These are phyloP conservation scores for Globisporangium heterothallicum DNA, from an alignment of 352 stramenopile genomes.

Conservation along the genomic window DNA sequence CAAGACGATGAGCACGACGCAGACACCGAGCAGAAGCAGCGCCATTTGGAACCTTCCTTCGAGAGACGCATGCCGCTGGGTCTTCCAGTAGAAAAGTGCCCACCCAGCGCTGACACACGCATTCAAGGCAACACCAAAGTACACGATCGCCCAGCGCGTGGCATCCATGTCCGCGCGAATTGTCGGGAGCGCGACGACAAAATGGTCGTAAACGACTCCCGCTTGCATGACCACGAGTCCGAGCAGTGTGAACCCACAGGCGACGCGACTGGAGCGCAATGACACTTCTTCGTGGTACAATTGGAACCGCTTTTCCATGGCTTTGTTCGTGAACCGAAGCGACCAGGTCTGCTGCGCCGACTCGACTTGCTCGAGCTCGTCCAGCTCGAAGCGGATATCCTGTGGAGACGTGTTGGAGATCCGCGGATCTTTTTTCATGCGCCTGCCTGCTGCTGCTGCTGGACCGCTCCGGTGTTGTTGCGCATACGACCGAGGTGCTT, in stretches of 20 bases:
- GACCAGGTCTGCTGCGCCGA: slow-evolving; percentile 27
- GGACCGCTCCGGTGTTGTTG: too few species aligned
- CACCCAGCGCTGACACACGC: slow-evolving; percentile 5
- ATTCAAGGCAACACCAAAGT: slow-evolving; percentile 17
- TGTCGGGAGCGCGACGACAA: slow-evolving; percentile 16
- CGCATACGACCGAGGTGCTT: too few species aligned
- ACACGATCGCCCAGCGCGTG: slow-evolving; percentile 23
- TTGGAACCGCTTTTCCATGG: slow-evolving; percentile 53
- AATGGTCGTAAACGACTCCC: slow-evolving; percentile 22
- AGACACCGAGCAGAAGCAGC: slow-evolving; percentile 21
- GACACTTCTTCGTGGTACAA: slow-evolving; percentile 53
- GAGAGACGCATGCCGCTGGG: slow-evolving; percentile 14
- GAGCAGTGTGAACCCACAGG: slow-evolving; percentile 24
- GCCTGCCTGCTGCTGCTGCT: too few species aligned
- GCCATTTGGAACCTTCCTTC: slow-evolving; percentile 29
- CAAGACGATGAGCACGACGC: slow-evolving; percentile 33
- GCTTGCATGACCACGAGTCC: slow-evolving; percentile 35
- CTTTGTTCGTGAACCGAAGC: slow-evolving; percentile 36
- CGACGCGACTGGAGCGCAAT: slow-evolving; percentile 27
- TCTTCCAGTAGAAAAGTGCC: slow-evolving; percentile 19
- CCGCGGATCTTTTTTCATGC: slow-evolving; percentile 19
- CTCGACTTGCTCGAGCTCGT: slow-evolving; percentile 41
- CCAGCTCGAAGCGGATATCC: slow-evolving; percentile 40
- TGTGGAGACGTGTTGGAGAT: slow-evolving; percentile 47
- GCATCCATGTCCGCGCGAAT: slow-evolving; percentile 12